Percentiles rank a stretch among this genome's conserved stretches.
Evolutionary conservation across 148 eudicot species (phyloP).

Genomic region (Vaccinium vitisidaea): DNA sequence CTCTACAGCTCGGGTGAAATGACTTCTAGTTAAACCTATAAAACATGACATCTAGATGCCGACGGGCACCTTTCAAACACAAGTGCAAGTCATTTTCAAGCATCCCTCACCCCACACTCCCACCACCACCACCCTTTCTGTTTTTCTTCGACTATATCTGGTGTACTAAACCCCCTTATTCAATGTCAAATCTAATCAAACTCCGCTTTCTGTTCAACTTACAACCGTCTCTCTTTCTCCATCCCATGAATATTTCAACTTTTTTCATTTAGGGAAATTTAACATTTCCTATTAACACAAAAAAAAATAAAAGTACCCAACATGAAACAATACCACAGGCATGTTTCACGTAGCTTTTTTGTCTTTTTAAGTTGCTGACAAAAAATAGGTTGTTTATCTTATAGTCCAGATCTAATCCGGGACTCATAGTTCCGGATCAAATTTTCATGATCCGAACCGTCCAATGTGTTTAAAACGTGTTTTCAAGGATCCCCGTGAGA

Average conservation of each 20-base stretch:
- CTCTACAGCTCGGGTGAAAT: not conserved
- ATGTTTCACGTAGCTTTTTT: too few relatives aligned
- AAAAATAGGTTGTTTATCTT: too few relatives aligned
- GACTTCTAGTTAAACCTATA: not conserved
- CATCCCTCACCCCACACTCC: not conserved
- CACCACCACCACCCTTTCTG: not conserved
- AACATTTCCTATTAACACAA: not conserved
- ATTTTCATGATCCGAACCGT: too few relatives aligned
- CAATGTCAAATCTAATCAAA: not conserved
- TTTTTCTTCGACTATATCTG: not conserved
- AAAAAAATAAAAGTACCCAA: not conserved
- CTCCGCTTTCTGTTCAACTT: too few relatives aligned
- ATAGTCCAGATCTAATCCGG: too few relatives aligned
- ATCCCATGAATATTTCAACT: not conserved
- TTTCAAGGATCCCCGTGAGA: too few relatives aligned
- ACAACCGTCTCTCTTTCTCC: too few relatives aligned
- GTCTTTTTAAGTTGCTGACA: too few relatives aligned
- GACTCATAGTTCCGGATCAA: too few relatives aligned
- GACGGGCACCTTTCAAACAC: not conserved
- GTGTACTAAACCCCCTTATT: not conserved
- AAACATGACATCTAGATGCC: not conserved
- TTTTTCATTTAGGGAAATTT: not conserved
- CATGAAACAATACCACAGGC: not conserved
- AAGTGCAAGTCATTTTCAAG: constrained; percentile 21
- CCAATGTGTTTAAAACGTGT: too few relatives aligned